Conservation (phyloP, 192 early-diverging fungal genomes). For the Geranomyces michiganensis region DNA sequence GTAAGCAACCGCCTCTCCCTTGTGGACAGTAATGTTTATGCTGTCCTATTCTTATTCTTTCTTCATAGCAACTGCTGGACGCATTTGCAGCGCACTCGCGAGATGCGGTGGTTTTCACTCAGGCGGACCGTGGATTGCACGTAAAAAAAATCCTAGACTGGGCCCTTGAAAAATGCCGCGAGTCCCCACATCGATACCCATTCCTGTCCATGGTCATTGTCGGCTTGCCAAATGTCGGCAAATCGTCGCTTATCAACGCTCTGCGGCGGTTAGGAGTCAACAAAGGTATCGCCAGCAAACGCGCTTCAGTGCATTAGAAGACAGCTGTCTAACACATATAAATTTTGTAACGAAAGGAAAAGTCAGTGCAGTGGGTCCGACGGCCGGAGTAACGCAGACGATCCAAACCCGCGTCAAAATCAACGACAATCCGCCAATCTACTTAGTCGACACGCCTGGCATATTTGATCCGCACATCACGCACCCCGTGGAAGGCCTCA, state of each 20-base stretch:
- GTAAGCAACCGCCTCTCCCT: no score
- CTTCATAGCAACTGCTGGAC: constrained; percentile 9
- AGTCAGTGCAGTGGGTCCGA: constrained; percentile 79
- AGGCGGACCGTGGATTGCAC: constrained; percentile 57
- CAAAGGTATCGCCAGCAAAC: constrained; percentile 49
- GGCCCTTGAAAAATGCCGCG: constrained; percentile 49
- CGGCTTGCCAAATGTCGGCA: constrained; percentile 97
- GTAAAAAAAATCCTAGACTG: constrained; percentile 70
- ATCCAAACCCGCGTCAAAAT: constrained; percentile 80
- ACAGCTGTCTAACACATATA: background rate
- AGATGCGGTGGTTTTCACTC: constrained; percentile 57
- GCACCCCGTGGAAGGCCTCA: constrained; percentile 79
- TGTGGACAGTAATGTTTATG: no score
- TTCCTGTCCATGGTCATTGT: constrained; percentile 77
- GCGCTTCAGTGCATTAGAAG: background rate
- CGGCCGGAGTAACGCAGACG: constrained; percentile 84
- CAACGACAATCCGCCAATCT: constrained; percentile 84
- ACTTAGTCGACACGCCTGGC: constrained; percentile 88
- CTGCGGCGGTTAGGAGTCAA: constrained; percentile 75
- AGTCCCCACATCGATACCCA: constrained; percentile 35
- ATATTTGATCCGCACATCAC: constrained; percentile 89
- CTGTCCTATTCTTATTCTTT: no score
- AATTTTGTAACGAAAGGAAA: constrained; percentile 53
- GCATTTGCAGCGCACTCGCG: constrained; percentile 2
- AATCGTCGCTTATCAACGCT: constrained; percentile 89